These are phyloP conservation scores for Cynanchum wilfordii DNA, from an alignment of 257 asterid species.

Conservation along the genomic window DNA sequence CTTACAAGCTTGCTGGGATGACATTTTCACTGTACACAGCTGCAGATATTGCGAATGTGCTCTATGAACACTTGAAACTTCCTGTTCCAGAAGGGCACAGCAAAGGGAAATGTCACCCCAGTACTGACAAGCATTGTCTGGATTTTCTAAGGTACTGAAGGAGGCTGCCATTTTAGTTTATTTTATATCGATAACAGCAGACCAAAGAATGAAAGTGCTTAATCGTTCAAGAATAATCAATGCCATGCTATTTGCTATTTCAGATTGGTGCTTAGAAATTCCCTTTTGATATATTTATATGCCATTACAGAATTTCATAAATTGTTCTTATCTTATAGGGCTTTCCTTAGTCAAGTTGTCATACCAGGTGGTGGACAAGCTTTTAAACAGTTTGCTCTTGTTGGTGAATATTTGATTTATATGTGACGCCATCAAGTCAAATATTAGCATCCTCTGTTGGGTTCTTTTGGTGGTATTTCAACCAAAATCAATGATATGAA, in stretches of 20 bases:
- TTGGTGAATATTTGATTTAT: slow-evolving; percentile 2
- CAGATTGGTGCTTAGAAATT: not conserved
- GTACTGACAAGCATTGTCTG: slow-evolving; percentile 88
- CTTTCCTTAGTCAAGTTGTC: not conserved
- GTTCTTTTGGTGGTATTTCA: not conserved
- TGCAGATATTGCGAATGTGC: slow-evolving; percentile 86
- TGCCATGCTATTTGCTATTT: not conserved
- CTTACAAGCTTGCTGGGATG: slow-evolving; percentile 81
- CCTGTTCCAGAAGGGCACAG: slow-evolving; percentile 69
- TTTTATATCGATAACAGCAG: not conserved
- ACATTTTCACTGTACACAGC: slow-evolving; percentile 80
- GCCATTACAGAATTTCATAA: not conserved
- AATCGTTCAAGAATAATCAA: not conserved
- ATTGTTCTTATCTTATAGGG: not conserved
- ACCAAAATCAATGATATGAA: not conserved
- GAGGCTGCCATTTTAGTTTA: not conserved
- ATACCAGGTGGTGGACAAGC: not conserved
- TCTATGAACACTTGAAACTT: slow-evolving; percentile 86
- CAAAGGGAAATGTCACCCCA: slow-evolving; percentile 80
- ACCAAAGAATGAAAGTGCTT: not conserved
- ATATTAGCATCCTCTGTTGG: not conserved
- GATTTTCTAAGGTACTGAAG: slow-evolving; percentile 74
- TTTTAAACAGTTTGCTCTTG: not conserved
- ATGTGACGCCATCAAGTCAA: not conserved
- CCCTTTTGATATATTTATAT: not conserved